phyloP scores from a whole-genome alignment of 2,329 filamentous ascomycete species.

The Byssochlamys sp. region DNA sequence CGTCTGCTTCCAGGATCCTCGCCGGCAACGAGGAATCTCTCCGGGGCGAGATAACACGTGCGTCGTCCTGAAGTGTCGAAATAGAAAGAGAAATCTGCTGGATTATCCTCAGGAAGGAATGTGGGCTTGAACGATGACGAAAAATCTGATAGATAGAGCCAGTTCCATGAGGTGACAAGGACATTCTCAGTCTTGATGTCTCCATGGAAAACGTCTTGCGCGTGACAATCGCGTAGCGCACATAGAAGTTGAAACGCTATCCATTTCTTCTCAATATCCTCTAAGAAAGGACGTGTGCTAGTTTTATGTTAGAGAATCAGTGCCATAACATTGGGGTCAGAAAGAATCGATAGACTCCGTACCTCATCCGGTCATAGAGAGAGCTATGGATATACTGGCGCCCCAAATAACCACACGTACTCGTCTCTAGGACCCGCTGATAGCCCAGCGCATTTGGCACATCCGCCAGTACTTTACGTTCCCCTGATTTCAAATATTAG shows the following conservation, averaged over 20 bases:
- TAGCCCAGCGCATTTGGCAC: slow-evolving; percentile 87
- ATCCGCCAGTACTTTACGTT: slow-evolving; percentile 67
- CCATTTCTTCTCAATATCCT: slow-evolving; percentile 99
- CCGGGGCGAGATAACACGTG: slow-evolving; percentile 90
- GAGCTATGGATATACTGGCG: slow-evolving; percentile 94
- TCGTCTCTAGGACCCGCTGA: slow-evolving; percentile 82
- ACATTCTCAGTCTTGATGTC: slow-evolving; percentile 98
- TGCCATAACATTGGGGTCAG: not conserved
- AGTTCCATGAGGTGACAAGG: slow-evolving; percentile 97
- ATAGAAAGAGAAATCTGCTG: slow-evolving; percentile 93
- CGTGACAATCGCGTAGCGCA: slow-evolving; percentile 82
- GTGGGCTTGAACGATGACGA: slow-evolving; percentile 91
- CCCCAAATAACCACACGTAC: slow-evolving; percentile 82
- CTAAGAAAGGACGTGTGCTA: slow-evolving; percentile 88
- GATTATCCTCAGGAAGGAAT: slow-evolving; percentile 88
- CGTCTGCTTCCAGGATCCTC: slow-evolving; percentile 55
- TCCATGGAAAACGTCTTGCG: slow-evolving; percentile 81
- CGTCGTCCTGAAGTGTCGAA: slow-evolving; percentile 86
- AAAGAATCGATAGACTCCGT: slow-evolving; percentile 6
- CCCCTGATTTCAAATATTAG: slow-evolving; percentile 44
- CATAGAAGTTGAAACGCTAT: slow-evolving; percentile 90
- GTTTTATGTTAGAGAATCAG: slow-evolving; percentile 15
- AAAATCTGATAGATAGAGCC: slow-evolving; percentile 96
- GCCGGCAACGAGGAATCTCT: slow-evolving; percentile 70
- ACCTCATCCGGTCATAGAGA: slow-evolving; percentile 81